phyloP scores from a whole-genome alignment of 345 rosid genomes.

The Salix suchowensis region DNA sequence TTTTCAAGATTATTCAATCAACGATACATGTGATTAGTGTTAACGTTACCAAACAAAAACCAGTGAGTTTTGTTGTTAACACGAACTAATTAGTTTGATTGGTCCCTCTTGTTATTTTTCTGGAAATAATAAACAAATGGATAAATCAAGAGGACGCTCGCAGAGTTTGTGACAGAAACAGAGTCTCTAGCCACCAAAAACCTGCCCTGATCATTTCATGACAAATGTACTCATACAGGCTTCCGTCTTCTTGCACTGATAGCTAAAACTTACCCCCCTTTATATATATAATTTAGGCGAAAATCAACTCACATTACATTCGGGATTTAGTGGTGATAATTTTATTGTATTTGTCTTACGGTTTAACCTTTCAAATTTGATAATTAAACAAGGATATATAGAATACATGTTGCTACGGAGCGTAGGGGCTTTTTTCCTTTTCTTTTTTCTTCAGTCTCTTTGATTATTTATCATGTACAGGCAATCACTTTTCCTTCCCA shows the following conservation, averaged over 20 bases:
- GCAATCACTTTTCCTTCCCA: background rate
- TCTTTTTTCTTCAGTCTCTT: background rate
- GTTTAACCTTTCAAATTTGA: too few species aligned
- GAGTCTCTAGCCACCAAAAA: constrained; percentile 19
- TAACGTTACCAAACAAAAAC: background rate
- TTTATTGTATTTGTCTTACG: too few species aligned
- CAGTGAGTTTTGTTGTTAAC: too few species aligned
- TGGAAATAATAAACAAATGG: background rate
- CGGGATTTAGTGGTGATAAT: too few species aligned
- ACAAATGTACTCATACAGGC: constrained; percentile 34
- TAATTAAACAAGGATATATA: background rate
- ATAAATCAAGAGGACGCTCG: background rate
- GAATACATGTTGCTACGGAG: background rate
- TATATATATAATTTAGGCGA: too few species aligned
- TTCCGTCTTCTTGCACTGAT: constrained; percentile 20
- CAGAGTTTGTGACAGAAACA: background rate
- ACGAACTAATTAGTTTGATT: background rate
- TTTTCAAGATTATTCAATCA: background rate
- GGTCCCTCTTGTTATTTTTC: background rate
- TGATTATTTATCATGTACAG: background rate
- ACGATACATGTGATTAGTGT: background rate
- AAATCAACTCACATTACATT: too few species aligned
- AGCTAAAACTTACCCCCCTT: too few species aligned
- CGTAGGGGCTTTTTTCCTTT: background rate
- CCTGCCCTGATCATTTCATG: constrained; percentile 26